Percentiles rank a stretch among this genome's conserved stretches.
These are phyloP conservation scores for Diospyros kaki DNA, from an alignment of 148 eudicot species.

Conservation along the genomic window DNA sequence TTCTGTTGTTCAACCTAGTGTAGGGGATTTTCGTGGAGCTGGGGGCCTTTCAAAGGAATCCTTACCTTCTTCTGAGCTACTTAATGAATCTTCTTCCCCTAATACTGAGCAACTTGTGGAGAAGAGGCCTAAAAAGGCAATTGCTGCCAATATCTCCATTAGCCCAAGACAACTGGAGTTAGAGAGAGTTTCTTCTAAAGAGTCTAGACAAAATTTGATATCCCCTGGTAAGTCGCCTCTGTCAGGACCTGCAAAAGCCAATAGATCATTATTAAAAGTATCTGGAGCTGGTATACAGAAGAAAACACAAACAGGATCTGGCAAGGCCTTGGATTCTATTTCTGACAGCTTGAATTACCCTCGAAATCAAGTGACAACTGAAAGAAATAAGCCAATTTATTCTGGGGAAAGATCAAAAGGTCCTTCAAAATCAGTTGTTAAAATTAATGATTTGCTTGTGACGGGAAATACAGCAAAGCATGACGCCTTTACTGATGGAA, in stretches of 20 bases:
- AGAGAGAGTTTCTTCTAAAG: constrained; percentile 30
- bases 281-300: constrained; percentile 31
- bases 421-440: constrained; percentile 33
- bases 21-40: constrained; percentile 29
- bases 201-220: constrained; percentile 24
- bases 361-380: constrained; percentile 31
- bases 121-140: constrained; percentile 31
- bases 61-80: constrained; percentile 22
- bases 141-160: constrained; percentile 18
- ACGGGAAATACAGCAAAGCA: constrained; percentile 28
- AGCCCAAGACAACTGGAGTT: constrained; percentile 33
- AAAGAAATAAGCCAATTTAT: constrained; percentile 38
- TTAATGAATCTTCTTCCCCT: constrained; percentile 24
- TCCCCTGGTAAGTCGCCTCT: constrained; percentile 54
- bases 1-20: constrained; percentile 21
- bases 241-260: constrained; percentile 36
- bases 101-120: constrained; percentile 31
- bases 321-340: constrained; percentile 23
- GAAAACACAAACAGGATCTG: constrained; percentile 39
- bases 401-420: constrained; percentile 49
- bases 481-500: constrained; percentile 34
- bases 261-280: constrained; percentile 26
- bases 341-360: constrained; percentile 37
- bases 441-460: constrained; percentile 24
- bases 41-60: constrained; percentile 30